Evolutionary conservation across 2,329 filamentous ascomycete species (phyloP).

Genomic region (Tolypocladium inflatum): DNA sequence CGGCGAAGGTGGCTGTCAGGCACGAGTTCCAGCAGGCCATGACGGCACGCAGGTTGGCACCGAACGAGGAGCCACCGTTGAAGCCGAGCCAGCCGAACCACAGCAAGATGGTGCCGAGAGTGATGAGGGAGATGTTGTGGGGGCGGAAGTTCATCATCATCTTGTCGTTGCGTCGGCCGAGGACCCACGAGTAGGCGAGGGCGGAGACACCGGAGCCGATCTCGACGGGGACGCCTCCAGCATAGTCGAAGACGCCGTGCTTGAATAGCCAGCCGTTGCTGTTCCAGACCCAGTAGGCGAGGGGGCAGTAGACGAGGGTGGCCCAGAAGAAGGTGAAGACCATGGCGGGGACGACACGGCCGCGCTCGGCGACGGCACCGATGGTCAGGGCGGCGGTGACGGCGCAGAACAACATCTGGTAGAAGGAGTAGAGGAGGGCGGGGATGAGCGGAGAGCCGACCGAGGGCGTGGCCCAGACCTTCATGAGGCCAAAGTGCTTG

Average conservation of each 20-base stretch:
- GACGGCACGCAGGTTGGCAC: slow-evolving; percentile 84
- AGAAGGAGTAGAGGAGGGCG: slow-evolving; percentile 87
- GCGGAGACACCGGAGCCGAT: slow-evolving; percentile 91
- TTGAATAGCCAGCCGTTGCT: slow-evolving; percentile 85
- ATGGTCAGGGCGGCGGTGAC: slow-evolving; percentile 88
- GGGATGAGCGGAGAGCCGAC: slow-evolving; percentile 83
- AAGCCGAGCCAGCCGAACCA: slow-evolving; percentile 99
- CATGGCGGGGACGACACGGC: slow-evolving; percentile 85
- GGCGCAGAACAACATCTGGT: slow-evolving; percentile 97
- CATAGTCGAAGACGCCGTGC: slow-evolving; percentile 91
- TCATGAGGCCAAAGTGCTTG: slow-evolving; percentile 78
- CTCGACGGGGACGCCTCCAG: slow-evolving; percentile 93
- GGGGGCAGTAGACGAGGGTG: slow-evolving; percentile 91
- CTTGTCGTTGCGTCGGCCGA: slow-evolving; percentile 92
- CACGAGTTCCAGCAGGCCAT: slow-evolving; percentile 99
- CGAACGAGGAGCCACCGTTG: slow-evolving; percentile 93
- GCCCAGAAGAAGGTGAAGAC: slow-evolving; percentile 96
- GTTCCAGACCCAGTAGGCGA: slow-evolving; percentile 97
- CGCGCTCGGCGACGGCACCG: slow-evolving; percentile 87
- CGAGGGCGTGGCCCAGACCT: slow-evolving; percentile 74
- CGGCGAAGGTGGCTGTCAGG: slow-evolving; percentile 82
- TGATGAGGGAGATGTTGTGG: slow-evolving; percentile 96
- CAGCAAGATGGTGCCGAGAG: slow-evolving; percentile 86
- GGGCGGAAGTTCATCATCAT: slow-evolving; percentile 99
- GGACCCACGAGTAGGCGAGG: slow-evolving; percentile 89